Evolutionary conservation across 352 stramenopile species (phyloP).

Genomic region (Saprolegnia diclina): DNA sequence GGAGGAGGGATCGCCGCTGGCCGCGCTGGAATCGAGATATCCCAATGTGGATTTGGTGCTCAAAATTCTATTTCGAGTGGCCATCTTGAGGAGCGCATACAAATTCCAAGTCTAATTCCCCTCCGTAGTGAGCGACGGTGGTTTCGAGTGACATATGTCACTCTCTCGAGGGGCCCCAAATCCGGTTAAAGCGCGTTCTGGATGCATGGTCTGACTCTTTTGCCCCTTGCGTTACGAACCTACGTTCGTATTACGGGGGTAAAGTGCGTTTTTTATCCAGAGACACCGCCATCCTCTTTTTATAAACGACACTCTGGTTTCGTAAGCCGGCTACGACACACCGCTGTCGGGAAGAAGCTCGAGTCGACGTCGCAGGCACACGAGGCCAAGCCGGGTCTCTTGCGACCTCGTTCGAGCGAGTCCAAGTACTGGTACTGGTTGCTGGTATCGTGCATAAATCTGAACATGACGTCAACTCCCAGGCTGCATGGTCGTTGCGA

Average conservation of each 20-base stretch:
- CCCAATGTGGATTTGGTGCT: slow-evolving; percentile 19
- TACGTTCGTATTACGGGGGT: not conserved
- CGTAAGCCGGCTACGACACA: not conserved
- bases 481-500: no score
- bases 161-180: not conserved
- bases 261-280: not conserved
- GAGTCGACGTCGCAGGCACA: no score
- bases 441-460: no score
- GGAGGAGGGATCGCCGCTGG: not conserved
- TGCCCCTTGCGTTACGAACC: not conserved
- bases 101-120: slow-evolving; percentile 19
- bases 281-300: not conserved
- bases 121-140: not conserved
- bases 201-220: not conserved
- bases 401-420: no score
- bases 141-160: slow-evolving; percentile 5
- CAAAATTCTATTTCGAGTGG: slow-evolving; percentile 23
- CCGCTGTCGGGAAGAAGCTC: no score
- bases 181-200: not conserved
- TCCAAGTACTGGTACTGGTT: no score
- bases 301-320: not conserved
- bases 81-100: slow-evolving; percentile 24
- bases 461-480: no score
- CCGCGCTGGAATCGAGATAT: slow-evolving; percentile 18
- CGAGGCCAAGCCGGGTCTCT: no score